These are phyloP conservation scores for Lentinula lateritia DNA, from an alignment of 768 basidiomycete species.

Conservation along the genomic window DNA sequence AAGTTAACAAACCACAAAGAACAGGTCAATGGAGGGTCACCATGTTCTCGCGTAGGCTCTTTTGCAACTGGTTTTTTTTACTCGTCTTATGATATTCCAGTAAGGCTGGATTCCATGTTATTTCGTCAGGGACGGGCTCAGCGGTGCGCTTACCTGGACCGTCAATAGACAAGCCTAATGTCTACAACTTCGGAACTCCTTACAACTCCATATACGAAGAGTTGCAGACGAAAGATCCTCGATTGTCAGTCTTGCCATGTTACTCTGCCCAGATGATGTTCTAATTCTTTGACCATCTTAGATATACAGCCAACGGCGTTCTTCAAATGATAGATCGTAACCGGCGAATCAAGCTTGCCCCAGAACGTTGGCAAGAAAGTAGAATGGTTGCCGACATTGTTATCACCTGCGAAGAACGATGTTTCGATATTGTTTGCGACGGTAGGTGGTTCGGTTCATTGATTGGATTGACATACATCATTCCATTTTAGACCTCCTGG, in stretches of 20 bases:
- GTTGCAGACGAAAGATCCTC: slow-evolving; percentile 73
- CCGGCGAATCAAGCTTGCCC: slow-evolving; percentile 83
- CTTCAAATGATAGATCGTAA: slow-evolving; percentile 97
- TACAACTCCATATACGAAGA: slow-evolving; percentile 96
- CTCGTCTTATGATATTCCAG: slow-evolving; percentile 29
- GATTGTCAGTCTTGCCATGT: slow-evolving; percentile 52
- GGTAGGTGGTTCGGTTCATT: slow-evolving; percentile 45
- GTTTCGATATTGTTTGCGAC: slow-evolving; percentile 97
- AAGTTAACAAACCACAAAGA: slow-evolving; percentile 43
- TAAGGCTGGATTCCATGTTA: slow-evolving; percentile 86
- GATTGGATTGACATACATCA: background rate
- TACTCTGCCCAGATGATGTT: background rate
- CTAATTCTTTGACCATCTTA: slow-evolving; percentile 24
- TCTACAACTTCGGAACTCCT: slow-evolving; percentile 94
- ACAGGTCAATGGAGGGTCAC: slow-evolving; percentile 98
- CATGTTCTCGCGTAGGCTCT: slow-evolving; percentile 74
- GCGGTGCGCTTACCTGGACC: slow-evolving; percentile 95
- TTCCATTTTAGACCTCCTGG: slow-evolving; percentile 61
- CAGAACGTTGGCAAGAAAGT: slow-evolving; percentile 96
- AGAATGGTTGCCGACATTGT: slow-evolving; percentile 90
- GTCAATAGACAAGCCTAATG: slow-evolving; percentile 96
- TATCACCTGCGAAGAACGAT: slow-evolving; percentile 98
- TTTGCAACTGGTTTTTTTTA: background rate
- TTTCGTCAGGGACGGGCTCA: slow-evolving; percentile 94
- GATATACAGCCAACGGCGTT: slow-evolving; percentile 91